Conservation (phyloP, 148 eudicot species). For the Polygonum maritimum region DNA sequence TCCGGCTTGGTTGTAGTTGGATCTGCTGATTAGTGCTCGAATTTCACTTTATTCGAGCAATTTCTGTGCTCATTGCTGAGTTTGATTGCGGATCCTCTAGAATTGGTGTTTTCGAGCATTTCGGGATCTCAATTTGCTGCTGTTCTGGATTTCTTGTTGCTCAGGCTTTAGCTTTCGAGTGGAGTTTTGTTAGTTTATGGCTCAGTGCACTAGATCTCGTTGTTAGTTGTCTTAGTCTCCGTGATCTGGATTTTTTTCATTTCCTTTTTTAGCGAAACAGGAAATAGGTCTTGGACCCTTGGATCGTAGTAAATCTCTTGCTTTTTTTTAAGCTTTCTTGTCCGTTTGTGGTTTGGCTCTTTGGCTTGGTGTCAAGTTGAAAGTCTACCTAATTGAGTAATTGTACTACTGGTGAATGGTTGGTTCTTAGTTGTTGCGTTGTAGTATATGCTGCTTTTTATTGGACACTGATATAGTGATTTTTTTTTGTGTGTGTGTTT, state of each 20-base stretch:
- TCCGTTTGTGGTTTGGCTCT: not conserved
- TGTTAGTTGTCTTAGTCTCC: not conserved
- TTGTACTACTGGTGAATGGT: not conserved
- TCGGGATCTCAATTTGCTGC: not conserved
- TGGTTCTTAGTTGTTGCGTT: not conserved
- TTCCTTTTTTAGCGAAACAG: not conserved
- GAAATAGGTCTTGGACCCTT: not conserved
- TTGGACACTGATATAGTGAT: constrained; percentile 2
- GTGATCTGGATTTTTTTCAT: not conserved
- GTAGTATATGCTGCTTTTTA: not conserved
- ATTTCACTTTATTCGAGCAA: not conserved
- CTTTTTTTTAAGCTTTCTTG: not conserved
- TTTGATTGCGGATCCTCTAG: constrained; percentile 3
- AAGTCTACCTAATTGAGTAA: not conserved
- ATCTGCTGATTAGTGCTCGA: not conserved
- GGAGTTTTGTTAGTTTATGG: not conserved
- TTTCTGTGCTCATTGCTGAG: not conserved
- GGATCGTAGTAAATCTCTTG: constrained; percentile 3
- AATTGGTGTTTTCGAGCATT: not conserved
- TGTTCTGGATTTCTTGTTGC: not conserved
- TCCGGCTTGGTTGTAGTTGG: not conserved
- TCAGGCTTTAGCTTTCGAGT: not conserved
- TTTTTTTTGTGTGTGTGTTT: too few relatives aligned
- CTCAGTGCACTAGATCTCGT: not conserved
- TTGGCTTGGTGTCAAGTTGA: not conserved